phyloP scores from a whole-genome alignment of 2,329 filamentous ascomycete species.

The Sporothrix dimorphospora region DNA sequence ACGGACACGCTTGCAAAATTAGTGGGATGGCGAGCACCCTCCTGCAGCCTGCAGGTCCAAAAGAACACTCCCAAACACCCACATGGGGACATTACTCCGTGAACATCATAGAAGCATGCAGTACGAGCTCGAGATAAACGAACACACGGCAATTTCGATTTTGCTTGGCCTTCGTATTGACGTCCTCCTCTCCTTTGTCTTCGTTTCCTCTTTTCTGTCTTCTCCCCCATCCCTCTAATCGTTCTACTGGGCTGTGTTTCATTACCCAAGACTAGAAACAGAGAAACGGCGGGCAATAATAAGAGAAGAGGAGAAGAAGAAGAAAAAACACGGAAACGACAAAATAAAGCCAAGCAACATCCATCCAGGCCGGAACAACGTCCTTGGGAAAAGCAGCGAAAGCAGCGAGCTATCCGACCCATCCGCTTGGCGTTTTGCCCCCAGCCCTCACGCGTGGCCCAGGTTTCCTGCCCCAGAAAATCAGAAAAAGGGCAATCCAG shows the following conservation, averaged over 20 bases:
- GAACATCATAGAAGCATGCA: neutral
- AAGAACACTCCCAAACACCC: neutral
- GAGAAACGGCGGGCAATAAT: neutral
- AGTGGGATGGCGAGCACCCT: neutral
- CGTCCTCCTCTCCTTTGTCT: neutral
- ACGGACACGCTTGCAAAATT: neutral
- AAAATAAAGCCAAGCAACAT: conserved; percentile 8
- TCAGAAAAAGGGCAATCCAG: neutral
- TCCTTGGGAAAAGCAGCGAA: no score
- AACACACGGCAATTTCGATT: conserved; percentile 8
- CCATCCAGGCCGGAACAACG: no score
- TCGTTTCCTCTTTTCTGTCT: neutral
- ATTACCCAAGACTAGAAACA: neutral
- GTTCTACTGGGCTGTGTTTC: conserved; percentile 5
- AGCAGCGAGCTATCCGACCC: conserved; percentile 20
- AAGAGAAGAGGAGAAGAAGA: neutral
- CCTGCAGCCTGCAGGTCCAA: conserved; percentile 1
- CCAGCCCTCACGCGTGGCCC: neutral
- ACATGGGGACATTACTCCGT: neutral
- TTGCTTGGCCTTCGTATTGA: neutral
- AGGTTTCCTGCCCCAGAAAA: neutral
- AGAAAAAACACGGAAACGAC: neutral
- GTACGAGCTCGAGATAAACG: neutral
- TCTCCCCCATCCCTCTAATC: neutral
- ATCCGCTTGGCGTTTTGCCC: conserved; percentile 23